phyloP scores from a whole-genome alignment of 129 eudicot species.

The Chrysanthemum makinoi region DNA sequence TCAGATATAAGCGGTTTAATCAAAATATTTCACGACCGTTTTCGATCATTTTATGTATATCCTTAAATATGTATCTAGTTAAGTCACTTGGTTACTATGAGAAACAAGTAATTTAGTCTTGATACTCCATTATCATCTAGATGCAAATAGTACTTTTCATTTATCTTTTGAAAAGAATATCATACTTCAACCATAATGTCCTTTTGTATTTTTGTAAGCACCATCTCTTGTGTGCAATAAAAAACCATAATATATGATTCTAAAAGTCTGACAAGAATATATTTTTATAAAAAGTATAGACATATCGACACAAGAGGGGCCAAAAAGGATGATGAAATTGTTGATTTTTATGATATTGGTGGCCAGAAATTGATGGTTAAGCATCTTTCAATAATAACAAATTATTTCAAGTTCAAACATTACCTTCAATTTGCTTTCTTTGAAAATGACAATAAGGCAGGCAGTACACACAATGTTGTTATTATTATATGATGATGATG shows the following conservation, averaged over 20 bases:
- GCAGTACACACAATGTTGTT: slow-evolving; percentile 14
- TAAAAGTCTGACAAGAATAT: background rate
- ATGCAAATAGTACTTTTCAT: no score
- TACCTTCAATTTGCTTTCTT: slow-evolving; percentile 9
- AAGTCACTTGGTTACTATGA: no score
- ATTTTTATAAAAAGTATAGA: slow-evolving; percentile 1
- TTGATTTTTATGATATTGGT: slow-evolving; percentile 14
- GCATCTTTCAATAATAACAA: slow-evolving; percentile 21
- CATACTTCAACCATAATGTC: background rate
- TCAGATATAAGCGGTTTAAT: no score
- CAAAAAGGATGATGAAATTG: slow-evolving; percentile 23
- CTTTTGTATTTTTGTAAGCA: background rate
- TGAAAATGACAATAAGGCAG: slow-evolving; percentile 19
- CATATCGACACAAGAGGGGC: slow-evolving; percentile 25
- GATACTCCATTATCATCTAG: no score
- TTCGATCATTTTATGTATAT: no score
- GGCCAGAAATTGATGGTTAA: slow-evolving; percentile 26
- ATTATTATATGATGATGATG: background rate
- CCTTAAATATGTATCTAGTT: no score
- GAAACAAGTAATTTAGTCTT: no score
- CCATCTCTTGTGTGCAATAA: background rate
- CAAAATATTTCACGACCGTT: no score
- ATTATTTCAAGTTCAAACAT: slow-evolving; percentile 21
- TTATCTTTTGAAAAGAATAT: background rate
- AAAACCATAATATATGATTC: background rate